phyloP scores from a whole-genome alignment of 169 alveolate genomes.

The Eimeria praecox region DNA sequence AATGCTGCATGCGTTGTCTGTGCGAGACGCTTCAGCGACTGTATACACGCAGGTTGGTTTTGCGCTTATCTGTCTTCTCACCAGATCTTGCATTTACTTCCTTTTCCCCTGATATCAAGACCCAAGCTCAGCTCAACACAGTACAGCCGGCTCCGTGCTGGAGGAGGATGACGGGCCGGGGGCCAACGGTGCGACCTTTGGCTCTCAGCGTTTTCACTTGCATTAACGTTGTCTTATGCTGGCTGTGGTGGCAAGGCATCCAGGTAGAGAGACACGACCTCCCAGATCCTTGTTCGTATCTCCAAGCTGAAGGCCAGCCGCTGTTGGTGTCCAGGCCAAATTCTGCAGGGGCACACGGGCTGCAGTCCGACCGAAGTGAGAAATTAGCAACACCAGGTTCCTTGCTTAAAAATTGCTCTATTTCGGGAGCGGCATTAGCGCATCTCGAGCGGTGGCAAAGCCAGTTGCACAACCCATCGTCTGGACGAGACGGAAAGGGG shows the following conservation, averaged over 20 bases:
- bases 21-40: slow-evolving; percentile 27
- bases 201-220: slow-evolving; percentile 44
- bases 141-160: not conserved
- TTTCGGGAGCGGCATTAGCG: not conserved
- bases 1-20: slow-evolving; percentile 29
- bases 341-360: not conserved
- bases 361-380: not conserved
- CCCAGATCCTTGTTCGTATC: slow-evolving; percentile 35
- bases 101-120: not conserved
- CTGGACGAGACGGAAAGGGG: not conserved
- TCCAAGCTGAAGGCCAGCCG: not conserved
- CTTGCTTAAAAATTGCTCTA: not conserved
- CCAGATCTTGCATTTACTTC: not conserved
- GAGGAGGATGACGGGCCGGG: slow-evolving; percentile 43
- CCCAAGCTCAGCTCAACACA: not conserved
- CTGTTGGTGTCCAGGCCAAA: not conserved
- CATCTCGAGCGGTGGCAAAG: slow-evolving; percentile 22
- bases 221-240: slow-evolving; percentile 7
- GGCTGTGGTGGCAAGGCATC: slow-evolving; percentile 54
- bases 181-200: slow-evolving; percentile 49
- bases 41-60: not conserved
- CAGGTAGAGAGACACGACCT: slow-evolving; percentile 59
- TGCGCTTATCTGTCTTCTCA: not conserved
- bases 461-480: not conserved
- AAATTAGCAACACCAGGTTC: not conserved